Percentiles rank a stretch among this genome's conserved stretches.
Conservation (phyloP, 345 rosid genomes). For the Brassica carinata region DNA sequence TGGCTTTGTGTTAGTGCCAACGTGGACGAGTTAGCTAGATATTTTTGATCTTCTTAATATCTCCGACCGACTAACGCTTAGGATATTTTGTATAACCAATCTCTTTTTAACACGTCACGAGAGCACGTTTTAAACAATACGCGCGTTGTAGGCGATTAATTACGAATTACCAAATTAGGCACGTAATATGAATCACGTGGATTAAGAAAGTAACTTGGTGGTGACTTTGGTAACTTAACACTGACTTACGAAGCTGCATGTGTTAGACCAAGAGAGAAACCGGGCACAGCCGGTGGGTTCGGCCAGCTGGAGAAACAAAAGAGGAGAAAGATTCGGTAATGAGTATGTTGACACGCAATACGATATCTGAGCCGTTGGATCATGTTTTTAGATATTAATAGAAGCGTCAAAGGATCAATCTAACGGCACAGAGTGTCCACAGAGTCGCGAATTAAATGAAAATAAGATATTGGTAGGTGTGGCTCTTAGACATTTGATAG, state of each 20-base stretch:
- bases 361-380: constrained; percentile 25
- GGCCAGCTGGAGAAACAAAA: constrained; percentile 39
- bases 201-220: not conserved
- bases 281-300: constrained; percentile 29
- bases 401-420: constrained; percentile 36
- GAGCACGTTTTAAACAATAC: not conserved
- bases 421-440: constrained; percentile 25
- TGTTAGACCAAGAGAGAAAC: constrained; percentile 24
- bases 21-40: constrained; percentile 81
- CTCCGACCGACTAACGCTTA: constrained; percentile 31
- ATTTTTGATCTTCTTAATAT: constrained; percentile 74
- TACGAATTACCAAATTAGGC: constrained; percentile 5
- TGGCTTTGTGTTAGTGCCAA: constrained; percentile 46
- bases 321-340: constrained; percentile 39
- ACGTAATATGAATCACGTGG: constrained; percentile 16
- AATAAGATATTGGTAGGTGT: not conserved
- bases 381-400: constrained; percentile 33
- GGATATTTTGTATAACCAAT: constrained; percentile 11
- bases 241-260: constrained; percentile 17
- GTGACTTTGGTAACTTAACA: constrained; percentile 12
- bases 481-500: no score
- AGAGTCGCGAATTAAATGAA: not conserved
- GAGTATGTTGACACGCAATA: constrained; percentile 5
- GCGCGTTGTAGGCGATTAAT: not conserved
- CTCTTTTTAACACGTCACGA: not conserved